A percentile compares a stretch with the other conserved stretches of the same genome.
Conservation (phyloP, 139 green algal genomes). For the Tetradesmus obliquus region DNA sequence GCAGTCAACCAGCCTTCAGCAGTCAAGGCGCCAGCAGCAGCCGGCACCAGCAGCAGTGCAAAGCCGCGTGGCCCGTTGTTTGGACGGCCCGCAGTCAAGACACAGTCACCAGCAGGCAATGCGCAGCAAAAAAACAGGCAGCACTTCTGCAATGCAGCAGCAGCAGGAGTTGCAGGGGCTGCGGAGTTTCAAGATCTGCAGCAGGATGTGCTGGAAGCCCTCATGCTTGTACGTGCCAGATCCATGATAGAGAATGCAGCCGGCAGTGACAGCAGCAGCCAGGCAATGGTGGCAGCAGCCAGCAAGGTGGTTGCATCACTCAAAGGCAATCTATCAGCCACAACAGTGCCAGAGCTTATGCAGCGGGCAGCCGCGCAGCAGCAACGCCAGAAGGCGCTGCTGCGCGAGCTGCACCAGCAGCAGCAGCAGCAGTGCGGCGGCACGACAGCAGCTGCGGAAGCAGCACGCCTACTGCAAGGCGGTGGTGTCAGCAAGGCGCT, state of each 20-base stretch:
- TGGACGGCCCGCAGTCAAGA: neutral
- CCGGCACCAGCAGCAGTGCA: neutral
- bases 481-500: neutral
- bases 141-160: neutral
- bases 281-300: neutral
- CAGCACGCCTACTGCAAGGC: neutral
- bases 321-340: neutral
- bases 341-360: neutral
- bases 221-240: neutral
- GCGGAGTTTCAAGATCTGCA: slow-evolving; percentile 3
- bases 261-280: neutral
- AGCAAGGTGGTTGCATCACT: neutral
- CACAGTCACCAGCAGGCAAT: neutral
- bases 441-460: neutral
- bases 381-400: neutral
- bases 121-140: neutral
- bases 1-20: neutral
- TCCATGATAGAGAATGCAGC: neutral
- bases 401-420: neutral
- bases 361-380: neutral
- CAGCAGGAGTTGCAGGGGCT: neutral
- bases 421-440: neutral
- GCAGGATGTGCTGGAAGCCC: neutral
- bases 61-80: neutral
- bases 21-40: neutral